Conservation (phyloP, 2,329 filamentous ascomycete species). For the Gliomastix tumulicola region DNA sequence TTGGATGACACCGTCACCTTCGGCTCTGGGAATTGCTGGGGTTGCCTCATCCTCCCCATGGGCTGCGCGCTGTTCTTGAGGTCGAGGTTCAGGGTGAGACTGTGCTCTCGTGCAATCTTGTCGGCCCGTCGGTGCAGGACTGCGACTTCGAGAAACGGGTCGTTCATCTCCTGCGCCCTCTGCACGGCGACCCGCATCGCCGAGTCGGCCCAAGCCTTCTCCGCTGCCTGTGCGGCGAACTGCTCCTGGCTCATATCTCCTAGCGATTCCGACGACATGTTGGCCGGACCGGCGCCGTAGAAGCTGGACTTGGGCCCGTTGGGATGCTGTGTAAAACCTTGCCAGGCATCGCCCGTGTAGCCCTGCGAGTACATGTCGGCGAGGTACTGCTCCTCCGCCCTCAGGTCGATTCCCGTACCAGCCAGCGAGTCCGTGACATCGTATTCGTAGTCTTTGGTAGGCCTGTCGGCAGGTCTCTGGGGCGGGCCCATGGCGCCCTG, state of each 20-base stretch:
- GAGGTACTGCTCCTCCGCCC: conserved; percentile 78
- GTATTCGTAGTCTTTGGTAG: conserved; percentile 56
- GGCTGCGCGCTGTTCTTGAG: conserved; percentile 36
- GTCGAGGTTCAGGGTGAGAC: conserved; percentile 48
- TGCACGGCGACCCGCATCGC: conserved; percentile 53
- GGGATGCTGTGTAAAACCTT: conserved; percentile 43
- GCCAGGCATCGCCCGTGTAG: conserved; percentile 40
- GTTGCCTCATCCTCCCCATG: conserved; percentile 41
- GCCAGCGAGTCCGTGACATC: conserved; percentile 79
- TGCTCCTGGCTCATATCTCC: conserved; percentile 50
- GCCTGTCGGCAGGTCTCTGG: conserved; percentile 54
- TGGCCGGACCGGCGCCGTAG: conserved; percentile 59
- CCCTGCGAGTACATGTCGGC: conserved; percentile 56
- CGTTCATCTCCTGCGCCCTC: conserved; percentile 62
- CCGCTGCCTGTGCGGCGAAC: conserved; percentile 57
- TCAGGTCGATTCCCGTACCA: conserved; percentile 79
- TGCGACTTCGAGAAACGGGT: conserved; percentile 66
- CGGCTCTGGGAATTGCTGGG: conserved; percentile 41
- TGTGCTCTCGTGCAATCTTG: conserved; percentile 51
- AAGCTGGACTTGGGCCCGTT: conserved; percentile 50
- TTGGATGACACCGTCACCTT: conserved; percentile 47
- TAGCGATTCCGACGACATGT: conserved; percentile 47
- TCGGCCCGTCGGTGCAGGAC: conserved; percentile 50
- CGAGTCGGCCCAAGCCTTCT: conserved; percentile 60
- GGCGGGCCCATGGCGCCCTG: conserved; percentile 48